phyloP scores from a whole-genome alignment of 2,329 filamentous ascomycete species.

The Grosmannia penicillata region DNA sequence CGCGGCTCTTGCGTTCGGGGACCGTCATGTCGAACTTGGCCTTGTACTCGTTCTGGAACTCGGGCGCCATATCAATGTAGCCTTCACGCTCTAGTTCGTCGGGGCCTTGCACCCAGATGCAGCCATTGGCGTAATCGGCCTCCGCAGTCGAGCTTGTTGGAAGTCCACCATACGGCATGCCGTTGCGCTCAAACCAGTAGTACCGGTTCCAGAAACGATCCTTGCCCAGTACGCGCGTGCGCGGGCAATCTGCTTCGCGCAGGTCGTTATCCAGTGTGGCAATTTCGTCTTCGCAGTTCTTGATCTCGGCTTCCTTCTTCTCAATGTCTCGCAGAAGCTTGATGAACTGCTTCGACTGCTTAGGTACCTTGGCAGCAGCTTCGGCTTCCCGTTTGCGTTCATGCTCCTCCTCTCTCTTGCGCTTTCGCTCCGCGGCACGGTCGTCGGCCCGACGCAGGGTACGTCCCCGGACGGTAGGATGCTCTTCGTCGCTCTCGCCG shows the following conservation, averaged over 20 bases:
- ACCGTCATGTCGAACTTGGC: slow-evolving; percentile 69
- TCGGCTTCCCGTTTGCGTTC: slow-evolving; percentile 52
- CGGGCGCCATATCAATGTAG: slow-evolving; percentile 63
- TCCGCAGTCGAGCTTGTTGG: slow-evolving; percentile 76
- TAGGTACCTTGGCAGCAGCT: slow-evolving; percentile 49
- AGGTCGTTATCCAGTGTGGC: slow-evolving; percentile 78
- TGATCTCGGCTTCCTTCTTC: slow-evolving; percentile 68
- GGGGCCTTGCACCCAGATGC: slow-evolving; percentile 92
- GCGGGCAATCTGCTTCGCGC: slow-evolving; percentile 82
- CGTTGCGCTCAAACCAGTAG: slow-evolving; percentile 98
- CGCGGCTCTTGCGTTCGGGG: slow-evolving; percentile 66
- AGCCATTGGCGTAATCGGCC: slow-evolving; percentile 83
- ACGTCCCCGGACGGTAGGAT: slow-evolving; percentile 37
- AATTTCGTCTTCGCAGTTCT: slow-evolving; percentile 74
- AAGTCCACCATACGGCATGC: slow-evolving; percentile 86
- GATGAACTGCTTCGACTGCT: slow-evolving; percentile 77
- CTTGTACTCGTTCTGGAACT: slow-evolving; percentile 62
- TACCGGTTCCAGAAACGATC: slow-evolving; percentile 98
- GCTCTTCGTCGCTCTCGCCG: slow-evolving; percentile 51
- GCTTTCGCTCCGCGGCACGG: slow-evolving; percentile 60
- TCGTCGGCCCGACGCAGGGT: slow-evolving; percentile 49
- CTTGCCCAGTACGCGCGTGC: slow-evolving; percentile 78
- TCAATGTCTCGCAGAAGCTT: slow-evolving; percentile 81
- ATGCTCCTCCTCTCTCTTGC: slow-evolving; percentile 56
- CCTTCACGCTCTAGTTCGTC: slow-evolving; percentile 76